Base-by-base conservation (phyloP, 225 moss, liverwort and hornwort genomes). In the Marchantia polymorpha region DNA sequence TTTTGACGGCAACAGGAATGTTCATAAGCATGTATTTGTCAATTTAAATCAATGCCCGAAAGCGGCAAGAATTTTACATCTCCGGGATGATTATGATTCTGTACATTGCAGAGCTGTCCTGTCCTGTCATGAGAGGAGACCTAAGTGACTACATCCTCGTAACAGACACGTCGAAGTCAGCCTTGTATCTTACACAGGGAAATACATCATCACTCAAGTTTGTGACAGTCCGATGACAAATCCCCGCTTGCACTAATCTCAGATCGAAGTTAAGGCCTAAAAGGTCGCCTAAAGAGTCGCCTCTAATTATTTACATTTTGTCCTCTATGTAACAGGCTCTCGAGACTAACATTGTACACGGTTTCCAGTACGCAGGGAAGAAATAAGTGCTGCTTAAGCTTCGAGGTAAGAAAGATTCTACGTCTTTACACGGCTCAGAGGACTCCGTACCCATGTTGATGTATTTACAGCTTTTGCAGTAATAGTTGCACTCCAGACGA, bases 401-500 rank as follows among this genome's bases (percentile, higher is more conserved):
- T 8, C 27, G 30, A 39, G 9, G 2, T 46, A 31, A 14, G 47
- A 49, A 47, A 15, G 58, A 48, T 47, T 71, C 22, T 9, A n/a
- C n/a, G 39, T 39, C 39, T 39, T 39, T 39, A 39, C 39, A 39
- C 39, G 39, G 39, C 39, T 39, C 39, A 39, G 39, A 39, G 39
- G 3, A 39, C 5, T 39, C 39, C 39, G 39, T 39, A 39, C 2
- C 39, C 39, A 39, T 39, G 29, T 73, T 15, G 73, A 20, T 39
- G 2, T 39, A 7, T 46, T 66, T 70, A 19, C 58, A 80, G 9
- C 39, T 12, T 52, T 49, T 84, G 65, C 66, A 85, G 59, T 54
- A 85, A 16, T 30, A 85, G 51, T 66, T 56, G 81, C 7, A 81
- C 69, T 69, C 81, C 81, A 31, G 65, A 68, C 13, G 69, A 56